phyloP scores from a whole-genome alignment of 352 stramenopile genomes.

The Globisporangium sylvaticum region DNA sequence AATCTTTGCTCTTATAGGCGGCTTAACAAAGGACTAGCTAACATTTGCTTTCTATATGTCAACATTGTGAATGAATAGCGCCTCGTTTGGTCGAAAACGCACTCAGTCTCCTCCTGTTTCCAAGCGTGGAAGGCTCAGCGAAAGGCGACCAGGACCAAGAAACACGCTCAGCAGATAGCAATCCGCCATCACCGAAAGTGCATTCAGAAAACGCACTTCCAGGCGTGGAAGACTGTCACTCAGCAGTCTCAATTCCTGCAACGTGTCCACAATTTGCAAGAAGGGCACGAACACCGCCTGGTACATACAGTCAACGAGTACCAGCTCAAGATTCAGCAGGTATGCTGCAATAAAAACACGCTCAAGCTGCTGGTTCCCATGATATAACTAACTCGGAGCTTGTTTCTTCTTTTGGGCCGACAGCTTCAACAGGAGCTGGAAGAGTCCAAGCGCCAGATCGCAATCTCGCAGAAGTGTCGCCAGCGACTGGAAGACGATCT shows the following conservation, averaged over 20 bases:
- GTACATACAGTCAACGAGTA: constrained; percentile 32
- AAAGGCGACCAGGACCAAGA: constrained; percentile 1
- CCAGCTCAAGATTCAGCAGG: constrained; percentile 40
- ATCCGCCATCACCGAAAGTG: constrained; percentile 18
- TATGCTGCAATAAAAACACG: not conserved
- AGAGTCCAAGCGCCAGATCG: constrained; percentile 26
- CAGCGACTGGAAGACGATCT: constrained; percentile 60
- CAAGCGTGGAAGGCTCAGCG: constrained; percentile 23
- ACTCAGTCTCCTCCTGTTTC: constrained; percentile 25
- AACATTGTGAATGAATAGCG: constrained; percentile 15
- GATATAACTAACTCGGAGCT: not conserved
- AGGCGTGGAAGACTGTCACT: constrained; percentile 8
- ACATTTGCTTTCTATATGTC: not conserved
- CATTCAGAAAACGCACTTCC: constrained; percentile 5
- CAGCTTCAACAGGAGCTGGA: constrained; percentile 46
- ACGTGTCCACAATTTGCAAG: constrained; percentile 27
- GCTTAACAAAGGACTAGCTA: not conserved
- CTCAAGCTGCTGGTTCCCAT: too few relatives aligned
- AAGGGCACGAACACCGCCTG: constrained; percentile 26
- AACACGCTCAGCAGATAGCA: constrained; percentile 6
- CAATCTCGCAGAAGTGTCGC: constrained; percentile 32
- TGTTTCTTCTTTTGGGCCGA: too few relatives aligned
- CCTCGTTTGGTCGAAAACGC: constrained; percentile 19
- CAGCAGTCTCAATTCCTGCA: constrained; percentile 8
- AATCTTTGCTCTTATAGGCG: not conserved